A percentile compares a stretch with the other conserved stretches of the same genome.
phyloP scores from a whole-genome alignment of 495 filamentous ascomycete species.

The Podospora sp. region DNA sequence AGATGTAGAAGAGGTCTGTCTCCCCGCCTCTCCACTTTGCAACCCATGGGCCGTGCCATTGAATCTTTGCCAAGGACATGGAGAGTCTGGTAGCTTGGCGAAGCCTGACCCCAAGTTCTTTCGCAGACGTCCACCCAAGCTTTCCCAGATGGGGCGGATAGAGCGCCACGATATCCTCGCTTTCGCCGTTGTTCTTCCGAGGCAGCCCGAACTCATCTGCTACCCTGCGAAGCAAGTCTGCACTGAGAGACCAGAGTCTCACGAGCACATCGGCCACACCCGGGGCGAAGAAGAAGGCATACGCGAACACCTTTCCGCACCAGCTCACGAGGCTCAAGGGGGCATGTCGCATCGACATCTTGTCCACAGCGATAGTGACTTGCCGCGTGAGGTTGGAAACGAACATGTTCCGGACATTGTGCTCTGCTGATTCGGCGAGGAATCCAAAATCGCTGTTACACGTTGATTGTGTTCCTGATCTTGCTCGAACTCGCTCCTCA shows the following conservation, averaged over 20 bases:
- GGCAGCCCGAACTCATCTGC: slow-evolving; percentile 64
- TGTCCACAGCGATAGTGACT: slow-evolving; percentile 86
- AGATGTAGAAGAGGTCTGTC: slow-evolving; percentile 91
- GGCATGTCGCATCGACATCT: slow-evolving; percentile 86
- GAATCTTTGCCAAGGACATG: slow-evolving; percentile 68
- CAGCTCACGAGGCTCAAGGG: slow-evolving; percentile 91
- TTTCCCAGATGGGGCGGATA: slow-evolving; percentile 75
- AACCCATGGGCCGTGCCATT: slow-evolving; percentile 86
- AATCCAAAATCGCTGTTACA: slow-evolving; percentile 72
- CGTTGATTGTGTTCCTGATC: slow-evolving; percentile 46
- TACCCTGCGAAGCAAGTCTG: slow-evolving; percentile 68
- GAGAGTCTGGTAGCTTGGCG: slow-evolving; percentile 69
- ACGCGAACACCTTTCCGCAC: slow-evolving; percentile 90
- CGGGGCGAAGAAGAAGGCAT: slow-evolving; percentile 94
- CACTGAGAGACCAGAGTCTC: slow-evolving; percentile 74
- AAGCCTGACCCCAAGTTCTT: slow-evolving; percentile 63
- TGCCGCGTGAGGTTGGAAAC: slow-evolving; percentile 83
- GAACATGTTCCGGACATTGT: slow-evolving; percentile 93
- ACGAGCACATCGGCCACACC: slow-evolving; percentile 86
- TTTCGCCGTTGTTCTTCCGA: slow-evolving; percentile 47
- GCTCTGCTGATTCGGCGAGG: slow-evolving; percentile 83
- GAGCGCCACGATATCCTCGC: slow-evolving; percentile 63
- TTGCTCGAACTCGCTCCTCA: slow-evolving; percentile 41
- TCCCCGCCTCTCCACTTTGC: slow-evolving; percentile 87
- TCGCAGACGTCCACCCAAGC: slow-evolving; percentile 71